Evolutionary conservation across 179 eudicot genomes (phyloP), one percentile per base, ranked within the genome.

Genomic region (Dionaea muscipula): DNA sequence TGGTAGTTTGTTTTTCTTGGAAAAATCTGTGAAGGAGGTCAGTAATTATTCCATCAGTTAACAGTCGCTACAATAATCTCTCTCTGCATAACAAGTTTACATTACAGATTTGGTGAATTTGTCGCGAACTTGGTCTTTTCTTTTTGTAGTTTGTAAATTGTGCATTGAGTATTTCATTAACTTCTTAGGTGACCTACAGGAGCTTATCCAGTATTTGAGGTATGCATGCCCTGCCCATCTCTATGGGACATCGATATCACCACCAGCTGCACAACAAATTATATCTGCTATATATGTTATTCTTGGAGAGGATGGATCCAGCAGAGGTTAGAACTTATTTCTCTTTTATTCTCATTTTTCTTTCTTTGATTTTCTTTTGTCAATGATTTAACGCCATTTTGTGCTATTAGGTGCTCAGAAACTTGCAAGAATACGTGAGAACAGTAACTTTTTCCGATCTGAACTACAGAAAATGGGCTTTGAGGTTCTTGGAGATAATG

Each of bases 391-490:
- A n/a, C n/a, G n/a, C n/a, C n/a, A 25, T 38, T 25, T 16, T 61
- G 54, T 19, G 23, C 51, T 26, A 39, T 45, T 63, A 90, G 97
- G 97, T 69, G 95, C 95, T 60, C 94, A 76, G 61, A 90, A 90
- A 53, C 95, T 90, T 41, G 83, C 90, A 46, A 68, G 77, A 57
- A 90, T 90, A 49, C 84, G 95, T 4, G 97, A 81, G 61, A 90
- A 90, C 68, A 83, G 95, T 73, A 90, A 90, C 71, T 90, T 86
- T 64, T 90, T 90, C 71, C 65, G 94, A 63, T 83, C 95, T 31
- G 97, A 90, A 62, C 73, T 90, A 51, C 85, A 82, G 74, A 90
- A 90, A 64, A 86, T 90, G 97, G 97, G 95, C 18, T 86, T 86
- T 58, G 95, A 90, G 66, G 97, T 86, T 62, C 77, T 90, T 9